These are phyloP conservation scores for Penicillium sp. DNA, from an alignment of 2,329 filamentous ascomycete genomes.

Conservation along the genomic window DNA sequence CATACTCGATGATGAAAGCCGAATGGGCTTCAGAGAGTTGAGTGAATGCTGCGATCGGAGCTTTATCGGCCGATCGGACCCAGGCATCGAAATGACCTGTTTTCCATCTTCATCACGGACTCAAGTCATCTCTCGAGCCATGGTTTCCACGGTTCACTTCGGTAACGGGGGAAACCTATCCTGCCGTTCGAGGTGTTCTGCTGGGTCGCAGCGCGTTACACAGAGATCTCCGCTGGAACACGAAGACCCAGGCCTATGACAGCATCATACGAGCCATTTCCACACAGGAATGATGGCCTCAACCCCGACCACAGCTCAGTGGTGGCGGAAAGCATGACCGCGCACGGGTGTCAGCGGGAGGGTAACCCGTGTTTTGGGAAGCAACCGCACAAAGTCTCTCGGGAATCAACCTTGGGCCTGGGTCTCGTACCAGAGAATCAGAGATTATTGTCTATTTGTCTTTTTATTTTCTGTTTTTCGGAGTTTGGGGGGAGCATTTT, in stretches of 20 bases:
- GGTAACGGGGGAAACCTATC: background rate
- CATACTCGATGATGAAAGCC: conserved; percentile 4
- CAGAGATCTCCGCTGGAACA: background rate
- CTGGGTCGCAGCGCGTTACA: background rate
- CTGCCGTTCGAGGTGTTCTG: background rate
- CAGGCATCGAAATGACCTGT: background rate
- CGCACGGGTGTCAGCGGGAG: conserved; percentile 20
- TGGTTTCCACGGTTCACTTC: background rate
- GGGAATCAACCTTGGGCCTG: background rate
- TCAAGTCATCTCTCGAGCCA: background rate
- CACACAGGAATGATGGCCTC: background rate
- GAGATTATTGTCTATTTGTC: background rate
- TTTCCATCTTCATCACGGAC: background rate
- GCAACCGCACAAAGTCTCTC: background rate
- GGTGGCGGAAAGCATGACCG: conserved; percentile 23
- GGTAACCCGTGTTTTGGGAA: conserved; percentile 21
- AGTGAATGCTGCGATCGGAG: conserved; percentile 1
- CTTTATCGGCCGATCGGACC: background rate
- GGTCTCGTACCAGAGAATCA: background rate
- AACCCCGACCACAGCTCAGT: background rate
- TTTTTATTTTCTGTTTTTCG: background rate
- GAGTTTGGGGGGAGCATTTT: background rate
- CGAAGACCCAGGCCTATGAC: background rate
- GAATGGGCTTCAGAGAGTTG: conserved; percentile 1
- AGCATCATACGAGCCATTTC: background rate